phyloP scores from a whole-genome alignment of 2,329 filamentous ascomycete genomes.

The Lasiodiplodia gonubiensis region DNA sequence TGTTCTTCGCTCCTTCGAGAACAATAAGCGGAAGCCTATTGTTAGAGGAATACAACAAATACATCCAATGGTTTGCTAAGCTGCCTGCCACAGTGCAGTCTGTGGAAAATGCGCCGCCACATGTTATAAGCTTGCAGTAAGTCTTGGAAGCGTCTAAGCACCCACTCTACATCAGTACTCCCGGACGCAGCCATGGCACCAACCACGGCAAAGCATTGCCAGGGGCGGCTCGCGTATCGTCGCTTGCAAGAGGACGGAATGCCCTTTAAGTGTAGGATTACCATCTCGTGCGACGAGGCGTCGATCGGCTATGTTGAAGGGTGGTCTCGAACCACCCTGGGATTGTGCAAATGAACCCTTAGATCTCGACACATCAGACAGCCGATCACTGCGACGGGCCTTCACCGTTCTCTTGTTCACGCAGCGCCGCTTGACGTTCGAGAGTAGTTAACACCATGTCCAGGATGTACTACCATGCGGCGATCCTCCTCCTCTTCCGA shows the following conservation, averaged over 20 bases:
- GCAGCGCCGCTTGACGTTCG: not conserved
- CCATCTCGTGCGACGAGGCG: not conserved
- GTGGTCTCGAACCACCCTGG: not conserved
- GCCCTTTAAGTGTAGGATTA: not conserved
- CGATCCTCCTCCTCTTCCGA: conserved; percentile 33
- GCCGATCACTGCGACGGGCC: not conserved
- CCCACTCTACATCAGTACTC: not conserved
- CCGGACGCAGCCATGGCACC: not conserved
- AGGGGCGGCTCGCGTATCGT: not conserved
- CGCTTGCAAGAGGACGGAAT: not conserved
- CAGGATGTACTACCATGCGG: conserved; percentile 34
- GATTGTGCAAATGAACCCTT: not conserved
- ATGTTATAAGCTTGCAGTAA: conserved; percentile 34
- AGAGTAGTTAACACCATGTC: not conserved
- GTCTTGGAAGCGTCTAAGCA: not conserved
- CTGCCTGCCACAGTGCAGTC: conserved; percentile 28
- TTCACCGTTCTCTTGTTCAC: not conserved
- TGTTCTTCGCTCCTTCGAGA: conserved; percentile 33
- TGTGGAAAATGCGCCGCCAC: conserved; percentile 31
- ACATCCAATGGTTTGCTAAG: conserved; percentile 29
- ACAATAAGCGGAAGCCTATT: conserved; percentile 31
- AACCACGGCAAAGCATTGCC: not conserved
- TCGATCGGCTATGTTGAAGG: not conserved
- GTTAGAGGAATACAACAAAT: conserved; percentile 32
- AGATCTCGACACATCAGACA: not conserved